Evolutionary conservation across 2,329 filamentous ascomycete genomes (phyloP).

Genomic region (Diaporthe longicolla): DNA sequence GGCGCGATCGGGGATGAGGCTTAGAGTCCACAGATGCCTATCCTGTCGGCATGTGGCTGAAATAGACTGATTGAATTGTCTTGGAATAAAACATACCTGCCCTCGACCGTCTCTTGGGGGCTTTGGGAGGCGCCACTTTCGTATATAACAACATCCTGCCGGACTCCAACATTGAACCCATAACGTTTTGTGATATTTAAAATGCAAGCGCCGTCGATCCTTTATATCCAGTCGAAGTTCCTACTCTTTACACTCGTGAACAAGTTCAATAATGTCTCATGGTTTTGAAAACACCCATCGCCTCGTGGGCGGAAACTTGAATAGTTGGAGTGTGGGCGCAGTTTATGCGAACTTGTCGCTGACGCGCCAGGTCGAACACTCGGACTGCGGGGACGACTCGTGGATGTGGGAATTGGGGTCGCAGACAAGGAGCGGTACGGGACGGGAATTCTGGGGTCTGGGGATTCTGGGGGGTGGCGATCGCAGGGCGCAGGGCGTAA

Average conservation of each 20-base stretch:
- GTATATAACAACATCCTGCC: conserved; percentile 70
- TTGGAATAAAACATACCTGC: conserved; percentile 61
- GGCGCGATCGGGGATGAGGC: background rate
- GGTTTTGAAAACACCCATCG: conserved; percentile 12
- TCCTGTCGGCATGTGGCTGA: background rate
- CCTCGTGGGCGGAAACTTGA: background rate
- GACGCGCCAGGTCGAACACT: conserved; percentile 9
- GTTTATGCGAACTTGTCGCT: conserved; percentile 10
- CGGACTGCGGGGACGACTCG: conserved; percentile 33
- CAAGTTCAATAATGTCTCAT: conserved; percentile 18
- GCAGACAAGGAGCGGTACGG: conserved; percentile 22
- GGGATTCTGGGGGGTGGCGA: conserved; percentile 16
- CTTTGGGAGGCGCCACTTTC: conserved; percentile 69
- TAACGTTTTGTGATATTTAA: background rate
- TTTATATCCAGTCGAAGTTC: background rate
- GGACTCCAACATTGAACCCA: conserved; percentile 8
- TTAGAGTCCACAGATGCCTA: background rate
- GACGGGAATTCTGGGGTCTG: conserved; percentile 20
- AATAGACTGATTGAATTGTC: background rate
- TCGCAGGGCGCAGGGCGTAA: background rate
- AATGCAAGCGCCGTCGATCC: background rate
- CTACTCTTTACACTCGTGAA: background rate
- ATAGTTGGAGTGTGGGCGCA: background rate
- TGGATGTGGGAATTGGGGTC: conserved; percentile 35
- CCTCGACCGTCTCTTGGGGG: conserved; percentile 72